Base-by-base conservation (phyloP, 495 filamentous ascomycete species). In the Tuber aestivum region DNA sequence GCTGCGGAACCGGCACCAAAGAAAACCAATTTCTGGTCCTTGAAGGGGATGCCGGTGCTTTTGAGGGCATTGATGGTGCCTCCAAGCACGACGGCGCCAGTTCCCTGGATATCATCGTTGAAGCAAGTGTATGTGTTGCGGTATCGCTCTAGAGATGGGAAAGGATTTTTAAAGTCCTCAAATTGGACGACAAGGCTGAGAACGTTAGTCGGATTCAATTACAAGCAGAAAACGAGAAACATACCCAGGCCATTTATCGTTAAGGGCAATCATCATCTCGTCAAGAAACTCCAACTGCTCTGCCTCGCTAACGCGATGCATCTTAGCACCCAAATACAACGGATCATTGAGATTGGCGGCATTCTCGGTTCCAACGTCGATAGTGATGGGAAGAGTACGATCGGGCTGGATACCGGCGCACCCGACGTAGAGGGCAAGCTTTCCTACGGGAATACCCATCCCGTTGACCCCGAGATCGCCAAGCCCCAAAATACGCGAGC, bases 71-170 rank as follows among this genome's bases (percentile, higher is more conserved):
- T 95, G 84, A 98, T 97, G 80, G 97, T 93, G 86, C 95, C 95
- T 56, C 89, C 94, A 61, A 98, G 88, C 75, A 98, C 93, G 78
- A 99, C 95, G 77, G 95, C 94, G 76, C 95, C 95, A 80, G 95
- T 99, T 81, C 95, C 95, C 87, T 98, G 95, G 83, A 99, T 95
- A 82, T 99, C 95, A 82, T 99, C 95, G 82, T 99, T 99, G 89
- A 99, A 99, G 86, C 92, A 95, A 83, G 94, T 96, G 86, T 96
- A 94, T 72, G 87, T 89, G 80, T 92, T 88, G 70, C 91, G 91
- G 84, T 97, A 98, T 69, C 94, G 89, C 84, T 97, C 91, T 61
- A 99, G 88, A 70, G 95, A 93, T 74, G 93, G 92, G 89, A 99
- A 99, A 21, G 95, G 95, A 79, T 94, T 97, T 88, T 99, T 97